Evolutionary conservation across 176 grass and related monocot species (phyloP), one percentile per base, ranked within the genome.

Genomic region (Phragmites australis): DNA sequence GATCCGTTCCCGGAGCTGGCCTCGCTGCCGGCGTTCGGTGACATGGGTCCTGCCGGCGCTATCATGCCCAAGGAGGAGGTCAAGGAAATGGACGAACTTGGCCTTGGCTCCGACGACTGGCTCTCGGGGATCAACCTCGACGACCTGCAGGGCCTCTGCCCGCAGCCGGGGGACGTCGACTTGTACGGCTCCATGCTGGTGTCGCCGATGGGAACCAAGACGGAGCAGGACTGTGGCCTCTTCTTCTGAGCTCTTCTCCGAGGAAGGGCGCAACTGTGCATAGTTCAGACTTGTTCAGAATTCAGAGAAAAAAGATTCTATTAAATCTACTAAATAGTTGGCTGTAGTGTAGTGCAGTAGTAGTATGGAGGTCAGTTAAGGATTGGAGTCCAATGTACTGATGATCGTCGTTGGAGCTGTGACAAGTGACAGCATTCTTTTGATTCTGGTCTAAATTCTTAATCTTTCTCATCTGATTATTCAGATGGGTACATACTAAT

Each of bases 61-160:
- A 5, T 87, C 45, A 3, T 51, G 66, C 85, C 32, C n/a, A 90
- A 76, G 58, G 80, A 90, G 68, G 86, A 81, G 64, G 40, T 47
- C 18, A 64, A 27, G 16, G 82, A 68, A 0, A 13, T 72, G 25
- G 74, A 67, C 8, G 32, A 54, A 70, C 46, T 79, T 1, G 75
- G 75, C 75, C 19, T 53, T 21, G 75, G 45, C 31, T 13, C 14
- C 12, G 53, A 70, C 60, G 77, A 91, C 54, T 97, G 94, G 91
- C 84, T 97, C 17, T 59, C 77, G 45, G 94, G 90, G 63, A 77
- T 97, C 47, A 90, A 86, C 55, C 85, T 97, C 26, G 91, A 97
- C 37, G 89, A 97, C 46, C 84, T 93, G 58, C 81, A 83, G 53
- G 72, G 54, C 47, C 77, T 85, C 19, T 53, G 51, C 22, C 25